Evolutionary conservation across 2,329 filamentous ascomycete genomes (phyloP), one percentile per base, ranked within the genome.

Genomic region (Ceratocystis diversiconidia): DNA sequence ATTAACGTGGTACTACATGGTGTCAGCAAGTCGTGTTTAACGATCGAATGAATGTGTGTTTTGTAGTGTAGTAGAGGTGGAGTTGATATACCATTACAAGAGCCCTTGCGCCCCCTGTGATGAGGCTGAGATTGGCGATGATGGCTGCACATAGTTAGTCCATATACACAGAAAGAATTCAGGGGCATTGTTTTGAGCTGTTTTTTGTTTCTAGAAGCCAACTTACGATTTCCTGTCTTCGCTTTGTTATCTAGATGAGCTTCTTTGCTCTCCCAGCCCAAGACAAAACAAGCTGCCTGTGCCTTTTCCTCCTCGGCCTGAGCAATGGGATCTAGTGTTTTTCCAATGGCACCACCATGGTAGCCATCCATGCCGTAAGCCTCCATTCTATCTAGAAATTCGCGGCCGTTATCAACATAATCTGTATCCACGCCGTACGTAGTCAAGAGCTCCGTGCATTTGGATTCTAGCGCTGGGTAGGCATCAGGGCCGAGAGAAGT

Each of bases 221-320:
- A 69, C 69, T 68, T 59, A 70, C 70, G 67, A 30, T 67, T 67
- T 62, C 70, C 70, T 10, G 70, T 63, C 55, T 68, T 66, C n/a
- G 69, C 69, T 65, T 70, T 70, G 61, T 69, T 70, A 8, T 65
- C 70, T 41, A 74, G 50, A 69, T 77, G 76, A 22, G 73, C 75
- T 48, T 75, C 74, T 68, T 72, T 74, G 67, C 72, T 75, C 19
- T 77, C 75, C 76, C 76, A 77, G 4, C 76, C 76, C 46, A 77
- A 67, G 28, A 77, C 66, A 67, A 75, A 69, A 64, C 72, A 70
- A 15, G 72, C 73, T 12, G 73, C 72, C 41, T 70, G 70, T 2
- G 71, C 73, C 61, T 71, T 69, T 17, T 70, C 69, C 19, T 72
- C 71, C 36, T 71, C 70, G 1, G 50, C 41, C 57, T 73, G 68